A percentile compares a stretch with the other conserved stretches of the same genome.
Evolutionary conservation across 345 rosid species (phyloP).

Genomic region (Eucalyptus sideroxylon): DNA sequence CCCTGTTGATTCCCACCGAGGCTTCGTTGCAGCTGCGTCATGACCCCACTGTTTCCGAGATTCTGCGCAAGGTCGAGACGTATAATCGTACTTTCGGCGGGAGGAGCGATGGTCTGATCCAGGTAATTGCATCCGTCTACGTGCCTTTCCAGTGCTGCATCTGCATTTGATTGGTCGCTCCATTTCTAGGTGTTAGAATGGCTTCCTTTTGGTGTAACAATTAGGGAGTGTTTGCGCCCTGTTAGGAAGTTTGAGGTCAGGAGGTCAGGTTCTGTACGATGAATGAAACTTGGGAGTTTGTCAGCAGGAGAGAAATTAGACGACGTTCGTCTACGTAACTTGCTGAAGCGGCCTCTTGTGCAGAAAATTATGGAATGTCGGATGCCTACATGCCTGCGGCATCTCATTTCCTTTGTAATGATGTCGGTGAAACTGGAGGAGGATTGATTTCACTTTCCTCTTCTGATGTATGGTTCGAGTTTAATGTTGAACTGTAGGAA

Average conservation of each 20-base stretch:
- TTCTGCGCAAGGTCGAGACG: conserved; percentile 41
- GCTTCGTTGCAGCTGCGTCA: conserved; percentile 37
- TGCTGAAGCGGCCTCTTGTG: neutral
- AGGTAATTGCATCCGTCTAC: conserved; percentile 20
- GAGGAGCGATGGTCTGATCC: conserved; percentile 28
- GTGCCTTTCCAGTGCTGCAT: neutral
- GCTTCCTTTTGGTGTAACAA: neutral
- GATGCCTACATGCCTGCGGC: neutral
- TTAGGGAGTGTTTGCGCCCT: neutral
- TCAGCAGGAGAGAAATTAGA: neutral
- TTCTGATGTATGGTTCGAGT: neutral
- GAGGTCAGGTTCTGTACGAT: neutral
- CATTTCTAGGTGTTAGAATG: neutral
- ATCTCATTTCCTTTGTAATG: neutral
- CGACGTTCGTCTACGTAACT: neutral
- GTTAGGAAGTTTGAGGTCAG: neutral
- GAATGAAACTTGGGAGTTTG: neutral
- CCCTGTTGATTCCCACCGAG: conserved; percentile 64
- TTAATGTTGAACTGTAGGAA: neutral
- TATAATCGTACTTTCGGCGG: conserved; percentile 78
- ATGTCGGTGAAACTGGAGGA: neutral
- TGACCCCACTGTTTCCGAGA: conserved; percentile 24
- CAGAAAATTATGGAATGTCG: neutral
- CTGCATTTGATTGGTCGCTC: neutral
- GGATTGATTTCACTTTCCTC: neutral